Percentiles rank a stretch among this genome's conserved stretches.
Conservation (phyloP, 2,329 filamentous ascomycete species). For the Clarireedia paspali region DNA sequence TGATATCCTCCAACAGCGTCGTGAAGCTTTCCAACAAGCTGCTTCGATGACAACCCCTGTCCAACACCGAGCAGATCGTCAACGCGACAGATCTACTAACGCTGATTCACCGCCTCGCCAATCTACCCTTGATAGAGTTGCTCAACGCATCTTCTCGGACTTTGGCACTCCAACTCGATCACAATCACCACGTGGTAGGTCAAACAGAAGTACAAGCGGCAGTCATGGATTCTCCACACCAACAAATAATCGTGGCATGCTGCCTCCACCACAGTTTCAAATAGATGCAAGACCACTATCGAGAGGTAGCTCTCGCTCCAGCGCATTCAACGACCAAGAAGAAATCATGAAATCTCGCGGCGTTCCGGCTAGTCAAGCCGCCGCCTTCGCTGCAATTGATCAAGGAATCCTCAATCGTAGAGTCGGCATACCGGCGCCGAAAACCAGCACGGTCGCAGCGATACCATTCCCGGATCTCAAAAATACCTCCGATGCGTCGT, state of each 20-base stretch:
- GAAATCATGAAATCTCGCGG: conserved; percentile 5
- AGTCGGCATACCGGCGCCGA: conserved; percentile 36
- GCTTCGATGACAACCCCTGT: conserved; percentile 31
- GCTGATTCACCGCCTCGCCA: conserved; percentile 45
- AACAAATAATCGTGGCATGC: conserved; percentile 13
- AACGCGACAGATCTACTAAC: conserved; percentile 37
- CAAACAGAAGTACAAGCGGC: conserved; percentile 13
- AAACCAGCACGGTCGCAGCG: conserved; percentile 32
- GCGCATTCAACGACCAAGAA: conserved; percentile 16
- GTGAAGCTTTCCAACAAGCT: conserved; percentile 56
- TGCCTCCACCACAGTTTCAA: conserved; percentile 21
- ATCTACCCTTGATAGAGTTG: conserved; percentile 51
- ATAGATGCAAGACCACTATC: conserved; percentile 18
- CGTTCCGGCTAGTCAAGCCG: conserved; percentile 40
- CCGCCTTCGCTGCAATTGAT: conserved; percentile 56
- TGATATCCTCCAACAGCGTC: conserved; percentile 58
- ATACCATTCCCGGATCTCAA: conserved; percentile 37
- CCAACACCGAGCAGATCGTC: conserved; percentile 34
- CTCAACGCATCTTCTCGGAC: conserved; percentile 55
- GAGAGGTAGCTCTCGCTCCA: conserved; percentile 19
- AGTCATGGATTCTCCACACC: conserved; percentile 22
- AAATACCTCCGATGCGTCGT: conserved; percentile 16
- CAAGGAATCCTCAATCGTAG: conserved; percentile 51
- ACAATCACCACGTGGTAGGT: conserved; percentile 23
- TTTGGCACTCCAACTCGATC: conserved; percentile 26